Evolutionary conservation across 257 asterid species (phyloP).

Genomic region (Jaltomata sinuosa): DNA sequence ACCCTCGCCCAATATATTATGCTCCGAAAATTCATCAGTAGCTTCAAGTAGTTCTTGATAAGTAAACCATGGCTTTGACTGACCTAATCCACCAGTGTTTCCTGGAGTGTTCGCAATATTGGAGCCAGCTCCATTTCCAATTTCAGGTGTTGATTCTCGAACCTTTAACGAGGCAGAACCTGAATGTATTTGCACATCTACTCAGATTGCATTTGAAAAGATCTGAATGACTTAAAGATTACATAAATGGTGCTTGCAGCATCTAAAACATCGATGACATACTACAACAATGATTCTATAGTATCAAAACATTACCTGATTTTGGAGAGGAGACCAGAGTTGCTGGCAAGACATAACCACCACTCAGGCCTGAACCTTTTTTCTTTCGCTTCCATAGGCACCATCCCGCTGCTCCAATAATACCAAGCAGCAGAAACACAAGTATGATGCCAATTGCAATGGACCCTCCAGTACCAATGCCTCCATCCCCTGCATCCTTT

Average conservation of each 20-base stretch:
- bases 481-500: slow-evolving; percentile 22
- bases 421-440: slow-evolving; percentile 39
- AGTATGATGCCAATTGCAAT: slow-evolving; percentile 34
- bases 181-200: slow-evolving; percentile 20
- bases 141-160: slow-evolving; percentile 26
- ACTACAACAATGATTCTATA: neutral
- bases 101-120: slow-evolving; percentile 25
- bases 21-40: slow-evolving; percentile 57
- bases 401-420: slow-evolving; percentile 42
- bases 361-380: slow-evolving; percentile 36
- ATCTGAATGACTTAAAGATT: neutral
- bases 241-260: neutral
- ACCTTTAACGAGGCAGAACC: slow-evolving; percentile 49
- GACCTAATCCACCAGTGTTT: slow-evolving; percentile 52
- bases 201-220: slow-evolving; percentile 3
- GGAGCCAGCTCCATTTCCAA: slow-evolving; percentile 33
- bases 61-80: slow-evolving; percentile 63
- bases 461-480: slow-evolving; percentile 39
- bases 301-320: slow-evolving; percentile 40
- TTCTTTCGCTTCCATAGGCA: slow-evolving; percentile 57
- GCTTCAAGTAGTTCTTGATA: slow-evolving; percentile 65
- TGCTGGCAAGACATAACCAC: slow-evolving; percentile 52
- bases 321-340: slow-evolving; percentile 33
- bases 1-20: slow-evolving; percentile 78
- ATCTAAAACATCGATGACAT: neutral